Percentiles rank a stretch among this genome's conserved stretches.
Evolutionary conservation across 768 basidiomycete genomes (phyloP).

Genomic region (Suillus sp.): DNA sequence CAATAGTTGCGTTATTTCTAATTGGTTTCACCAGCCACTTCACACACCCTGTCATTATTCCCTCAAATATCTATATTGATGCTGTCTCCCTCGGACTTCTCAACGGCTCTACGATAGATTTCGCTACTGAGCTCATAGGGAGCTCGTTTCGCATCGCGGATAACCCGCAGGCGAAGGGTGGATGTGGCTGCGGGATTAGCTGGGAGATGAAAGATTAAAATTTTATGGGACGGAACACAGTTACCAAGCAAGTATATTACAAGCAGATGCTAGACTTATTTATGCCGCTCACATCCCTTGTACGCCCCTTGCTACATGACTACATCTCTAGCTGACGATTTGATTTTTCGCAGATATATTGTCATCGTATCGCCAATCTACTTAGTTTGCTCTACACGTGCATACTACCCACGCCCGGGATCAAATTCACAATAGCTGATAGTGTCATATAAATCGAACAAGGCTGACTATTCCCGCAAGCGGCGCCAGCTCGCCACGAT

Average conservation of each 20-base stretch:
- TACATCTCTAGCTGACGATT: neutral
- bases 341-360: neutral
- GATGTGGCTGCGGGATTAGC: slow-evolving; percentile 95
- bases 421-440: neutral
- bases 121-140: slow-evolving; percentile 93
- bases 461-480: neutral
- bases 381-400: no score
- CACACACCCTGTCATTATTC: slow-evolving; percentile 67
- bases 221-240: neutral
- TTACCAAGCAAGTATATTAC: neutral
- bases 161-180: slow-evolving; percentile 91
- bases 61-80: slow-evolving; percentile 82
- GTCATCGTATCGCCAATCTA: neutral
- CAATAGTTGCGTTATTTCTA: neutral
- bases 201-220: slow-evolving; percentile 74
- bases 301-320: neutral
- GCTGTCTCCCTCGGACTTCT: slow-evolving; percentile 81
- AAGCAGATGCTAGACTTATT: neutral
- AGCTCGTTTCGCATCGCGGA: slow-evolving; percentile 81
- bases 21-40: slow-evolving; percentile 52
- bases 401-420: neutral
- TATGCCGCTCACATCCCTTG: neutral
- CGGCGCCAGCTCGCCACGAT: neutral
- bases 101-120: slow-evolving; percentile 89
- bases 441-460: neutral